Evolutionary conservation across 106 monocot genomes (phyloP).

Genomic region (Dioscorea alata): DNA sequence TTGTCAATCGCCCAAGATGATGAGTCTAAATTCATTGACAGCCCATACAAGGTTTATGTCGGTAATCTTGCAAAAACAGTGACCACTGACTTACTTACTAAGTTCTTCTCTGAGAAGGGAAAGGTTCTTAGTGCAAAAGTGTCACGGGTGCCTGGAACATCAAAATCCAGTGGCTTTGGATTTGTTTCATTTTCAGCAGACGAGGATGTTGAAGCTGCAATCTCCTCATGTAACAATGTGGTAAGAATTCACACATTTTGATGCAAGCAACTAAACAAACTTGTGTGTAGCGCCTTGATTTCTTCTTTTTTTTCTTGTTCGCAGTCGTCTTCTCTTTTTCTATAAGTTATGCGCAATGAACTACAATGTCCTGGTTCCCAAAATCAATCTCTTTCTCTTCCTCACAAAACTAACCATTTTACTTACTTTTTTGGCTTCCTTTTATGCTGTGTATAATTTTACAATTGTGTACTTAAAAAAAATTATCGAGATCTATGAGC

Average conservation of each 20-base stretch:
- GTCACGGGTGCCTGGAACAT: conserved; percentile 69
- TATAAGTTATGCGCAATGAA: too few species aligned
- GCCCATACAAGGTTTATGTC: conserved; percentile 92
- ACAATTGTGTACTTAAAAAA: too few species aligned
- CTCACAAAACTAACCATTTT: too few species aligned
- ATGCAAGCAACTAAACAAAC: too few species aligned
- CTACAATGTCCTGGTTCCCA: too few species aligned
- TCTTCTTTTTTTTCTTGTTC: too few species aligned
- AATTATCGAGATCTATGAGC: too few species aligned
- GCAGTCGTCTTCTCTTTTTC: too few species aligned
- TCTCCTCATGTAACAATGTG: conserved; percentile 64
- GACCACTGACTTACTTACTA: conserved; percentile 54
- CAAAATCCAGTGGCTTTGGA: conserved; percentile 90
- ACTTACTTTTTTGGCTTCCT: too few species aligned
- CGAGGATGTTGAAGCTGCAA: conserved; percentile 71
- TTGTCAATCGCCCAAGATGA: conserved; percentile 50
- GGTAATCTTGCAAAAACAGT: conserved; percentile 88
- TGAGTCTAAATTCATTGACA: conserved; percentile 76
- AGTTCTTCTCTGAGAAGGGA: conserved; percentile 85
- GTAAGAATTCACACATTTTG: conserved; percentile 28
- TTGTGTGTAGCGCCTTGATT: too few species aligned
- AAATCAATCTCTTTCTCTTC: too few species aligned
- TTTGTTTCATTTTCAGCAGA: conserved; percentile 92
- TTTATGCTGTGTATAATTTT: too few species aligned
- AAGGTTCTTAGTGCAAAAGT: conserved; percentile 81